Evolutionary conservation across 2,329 filamentous ascomycete species (phyloP), one percentile per base, ranked within the genome.

Genomic region (Neonectria coccinea): DNA sequence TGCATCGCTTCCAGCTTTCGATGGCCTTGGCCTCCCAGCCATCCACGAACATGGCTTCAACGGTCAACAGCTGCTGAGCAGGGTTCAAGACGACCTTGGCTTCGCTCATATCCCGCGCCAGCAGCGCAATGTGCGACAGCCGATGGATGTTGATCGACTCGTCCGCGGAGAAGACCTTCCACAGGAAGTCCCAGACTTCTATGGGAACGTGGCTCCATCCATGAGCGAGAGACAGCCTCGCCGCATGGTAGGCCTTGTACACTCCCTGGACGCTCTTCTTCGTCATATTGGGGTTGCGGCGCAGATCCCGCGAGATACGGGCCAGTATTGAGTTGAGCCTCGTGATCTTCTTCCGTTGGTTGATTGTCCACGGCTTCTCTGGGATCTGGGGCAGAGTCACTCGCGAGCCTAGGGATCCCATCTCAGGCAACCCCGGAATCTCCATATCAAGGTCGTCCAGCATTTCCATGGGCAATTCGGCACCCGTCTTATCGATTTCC

Each of bases 11-110:
- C 89, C 91, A 92, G 51, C 86, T 84, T 12, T 88, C 85, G 25
- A 91, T 77, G 0, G 90, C 91, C 67, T 86, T 84, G 5, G 81
- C 79, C 61, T 85, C 82, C 75, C 86, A 87, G 2, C 89, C 90
- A 44, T 86, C 84, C 6, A 89, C 81, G 67, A 91, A 90, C 44
- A 91, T 81, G 61, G 90, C 88, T 73, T 93, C 89, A 33, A 94
- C 88, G 33, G 89, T 89, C 29, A 90, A 79, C 18, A 94, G 79
- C 67, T 88, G 87, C 71, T 92, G 90, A 2, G 81, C 76, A 4
- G 84, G 82, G 12, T 79, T 82, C 56, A 94, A 79, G 1, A 81
- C 69, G 53, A 87, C 81, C 8, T 86, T 88, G 18, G 86, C 85
- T 5, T 85, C 83, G 59, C 83, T 82, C 83, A 93, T 90, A 73